Percentiles rank a stretch among this genome's conserved stretches.
These are phyloP conservation scores for Alternaria triticimaculans DNA, from an alignment of 2,329 filamentous ascomycete genomes.

Conservation along the genomic window DNA sequence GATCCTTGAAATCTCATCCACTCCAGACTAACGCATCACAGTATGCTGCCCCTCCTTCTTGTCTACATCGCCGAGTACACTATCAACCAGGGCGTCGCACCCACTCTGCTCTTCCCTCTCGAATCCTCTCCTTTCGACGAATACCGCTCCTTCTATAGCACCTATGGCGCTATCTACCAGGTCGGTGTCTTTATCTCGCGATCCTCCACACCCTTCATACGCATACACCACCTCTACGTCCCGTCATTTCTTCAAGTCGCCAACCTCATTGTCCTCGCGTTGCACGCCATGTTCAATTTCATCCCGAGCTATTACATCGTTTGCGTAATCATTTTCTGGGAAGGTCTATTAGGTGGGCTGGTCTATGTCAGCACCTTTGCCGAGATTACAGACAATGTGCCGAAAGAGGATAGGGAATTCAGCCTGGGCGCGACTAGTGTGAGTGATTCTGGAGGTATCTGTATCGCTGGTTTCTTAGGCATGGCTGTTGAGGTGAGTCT, in stretches of 20 bases:
- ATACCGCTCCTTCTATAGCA: conserved; percentile 89
- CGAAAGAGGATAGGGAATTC: conserved; percentile 82
- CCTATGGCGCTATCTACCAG: conserved; percentile 95
- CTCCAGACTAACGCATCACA: conserved; percentile 31
- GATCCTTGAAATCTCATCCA: neutral
- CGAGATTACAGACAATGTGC: conserved; percentile 85
- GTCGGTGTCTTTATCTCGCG: conserved; percentile 93
- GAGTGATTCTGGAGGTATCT: conserved; percentile 90
- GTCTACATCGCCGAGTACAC: conserved; percentile 97
- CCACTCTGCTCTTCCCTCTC: conserved; percentile 87
- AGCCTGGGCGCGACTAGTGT: conserved; percentile 89
- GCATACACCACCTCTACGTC: conserved; percentile 79
- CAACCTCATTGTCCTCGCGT: conserved; percentile 75
- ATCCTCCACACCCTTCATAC: conserved; percentile 85
- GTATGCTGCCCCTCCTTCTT: conserved; percentile 87
- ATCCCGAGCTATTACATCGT: conserved; percentile 66
- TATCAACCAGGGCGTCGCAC: conserved; percentile 93
- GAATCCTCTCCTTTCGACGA: conserved; percentile 76
- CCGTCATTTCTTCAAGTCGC: conserved; percentile 81
- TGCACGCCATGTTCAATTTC: conserved; percentile 72
- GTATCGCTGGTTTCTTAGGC: conserved; percentile 81
- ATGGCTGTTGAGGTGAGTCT: conserved; percentile 82
- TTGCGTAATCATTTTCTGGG: conserved; percentile 89
- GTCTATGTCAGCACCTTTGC: conserved; percentile 94
- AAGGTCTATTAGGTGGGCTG: conserved; percentile 85